Evolutionary conservation across 225 moss, liverwort and hornwort species (phyloP).

Genomic region (Pseudisothecium myosuroides): DNA sequence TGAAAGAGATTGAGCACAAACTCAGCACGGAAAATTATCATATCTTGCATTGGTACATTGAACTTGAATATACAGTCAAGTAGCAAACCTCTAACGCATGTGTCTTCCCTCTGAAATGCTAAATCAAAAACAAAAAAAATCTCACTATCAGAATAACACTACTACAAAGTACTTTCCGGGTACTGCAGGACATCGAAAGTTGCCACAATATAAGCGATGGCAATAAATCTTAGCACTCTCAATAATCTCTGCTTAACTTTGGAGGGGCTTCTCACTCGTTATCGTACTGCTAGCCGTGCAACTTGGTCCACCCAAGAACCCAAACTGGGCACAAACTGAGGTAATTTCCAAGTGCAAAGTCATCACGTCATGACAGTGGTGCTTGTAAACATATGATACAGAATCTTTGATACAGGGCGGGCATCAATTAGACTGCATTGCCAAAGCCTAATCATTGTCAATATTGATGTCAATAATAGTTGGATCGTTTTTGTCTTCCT

Average conservation of each 20-base stretch:
- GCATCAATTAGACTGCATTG: neutral
- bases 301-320: conserved; percentile 8
- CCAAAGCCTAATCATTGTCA: conserved; percentile 45
- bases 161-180: neutral
- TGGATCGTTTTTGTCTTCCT: conserved; percentile 55
- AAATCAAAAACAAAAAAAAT: neutral
- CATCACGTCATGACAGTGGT: conserved; percentile 20
- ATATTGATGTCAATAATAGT: conserved; percentile 89
- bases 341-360: conserved; percentile 30
- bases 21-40: neutral
- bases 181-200: neutral
- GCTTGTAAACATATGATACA: conserved; percentile 23
- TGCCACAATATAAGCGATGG: neutral
- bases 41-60: neutral
- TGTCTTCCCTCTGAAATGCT: neutral
- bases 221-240: neutral
- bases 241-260: neutral
- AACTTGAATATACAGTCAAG: conserved; percentile 15
- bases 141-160: neutral
- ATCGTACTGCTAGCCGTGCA: conserved; percentile 34
- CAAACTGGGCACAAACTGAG: neutral
- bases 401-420: conserved; percentile 12
- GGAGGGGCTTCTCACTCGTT: conserved; percentile 11
- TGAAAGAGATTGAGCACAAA: neutral
- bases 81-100: neutral